These are phyloP conservation scores for Podila minutissima DNA, from an alignment of 192 early-diverging fungal species.

Conservation along the genomic window DNA sequence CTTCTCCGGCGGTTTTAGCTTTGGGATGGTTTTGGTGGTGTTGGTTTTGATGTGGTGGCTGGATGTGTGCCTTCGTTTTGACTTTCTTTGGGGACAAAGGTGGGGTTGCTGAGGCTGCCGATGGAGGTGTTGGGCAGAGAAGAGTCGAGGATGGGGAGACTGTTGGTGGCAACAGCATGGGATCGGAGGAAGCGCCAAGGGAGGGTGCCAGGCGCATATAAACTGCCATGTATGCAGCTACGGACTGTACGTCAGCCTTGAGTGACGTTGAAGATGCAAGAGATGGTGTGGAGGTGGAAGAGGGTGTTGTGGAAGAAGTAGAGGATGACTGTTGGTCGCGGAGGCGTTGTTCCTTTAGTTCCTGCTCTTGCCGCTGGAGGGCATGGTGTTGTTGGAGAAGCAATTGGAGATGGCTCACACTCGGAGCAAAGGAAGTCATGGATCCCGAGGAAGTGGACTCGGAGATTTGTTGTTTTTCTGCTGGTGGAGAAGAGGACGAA, in stretches of 20 bases:
- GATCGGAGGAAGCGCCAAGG: neutral
- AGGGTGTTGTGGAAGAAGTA: neutral
- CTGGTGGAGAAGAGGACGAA: neutral
- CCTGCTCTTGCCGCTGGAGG: slow-evolving; percentile 31
- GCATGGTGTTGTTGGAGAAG: slow-evolving; percentile 49
- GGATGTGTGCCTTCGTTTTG: neutral
- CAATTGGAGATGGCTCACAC: slow-evolving; percentile 32
- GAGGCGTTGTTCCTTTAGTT: slow-evolving; percentile 4
- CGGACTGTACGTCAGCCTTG: slow-evolving; percentile 42
- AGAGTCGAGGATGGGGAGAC: neutral
- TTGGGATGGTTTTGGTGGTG: neutral
- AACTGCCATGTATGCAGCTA: slow-evolving; percentile 47
- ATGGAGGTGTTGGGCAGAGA: neutral
- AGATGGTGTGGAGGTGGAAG: neutral
- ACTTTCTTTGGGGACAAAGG: slow-evolving; percentile 1
- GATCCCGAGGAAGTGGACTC: neutral
- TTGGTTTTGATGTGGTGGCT: neutral
- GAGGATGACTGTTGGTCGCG: slow-evolving; percentile 5
- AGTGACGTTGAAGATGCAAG: neutral
- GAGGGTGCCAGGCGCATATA: slow-evolving; percentile 20
- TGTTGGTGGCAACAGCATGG: neutral
- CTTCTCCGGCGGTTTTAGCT: neutral
- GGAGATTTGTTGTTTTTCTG: slow-evolving; percentile 1
- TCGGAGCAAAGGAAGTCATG: neutral
- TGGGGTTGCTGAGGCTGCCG: neutral